Evolutionary conservation across 768 basidiomycete genomes (phyloP).

Genomic region (Rubroboletus satanas): DNA sequence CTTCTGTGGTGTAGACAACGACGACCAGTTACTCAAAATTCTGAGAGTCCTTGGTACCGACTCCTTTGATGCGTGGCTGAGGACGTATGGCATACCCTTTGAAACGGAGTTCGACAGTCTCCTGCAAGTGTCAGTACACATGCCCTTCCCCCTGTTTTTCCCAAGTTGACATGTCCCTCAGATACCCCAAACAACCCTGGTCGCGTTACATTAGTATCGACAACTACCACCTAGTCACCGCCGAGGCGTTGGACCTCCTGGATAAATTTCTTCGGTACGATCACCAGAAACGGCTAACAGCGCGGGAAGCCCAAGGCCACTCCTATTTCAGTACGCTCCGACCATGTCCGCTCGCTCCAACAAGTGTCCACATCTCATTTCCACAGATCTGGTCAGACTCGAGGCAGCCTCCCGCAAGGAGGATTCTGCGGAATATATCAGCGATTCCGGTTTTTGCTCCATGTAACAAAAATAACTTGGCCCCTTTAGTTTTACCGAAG

Average conservation of each 20-base stretch:
- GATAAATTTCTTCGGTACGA: constrained; percentile 67
- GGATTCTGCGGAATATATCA: constrained; percentile 40
- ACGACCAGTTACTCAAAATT: constrained; percentile 70
- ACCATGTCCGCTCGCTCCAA: constrained; percentile 20
- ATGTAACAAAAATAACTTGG: constrained; percentile 17
- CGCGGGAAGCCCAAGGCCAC: constrained; percentile 62
- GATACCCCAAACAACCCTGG: constrained; percentile 67
- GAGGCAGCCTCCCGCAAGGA: constrained; percentile 43
- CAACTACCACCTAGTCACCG: constrained; percentile 54
- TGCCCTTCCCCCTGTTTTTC: not conserved
- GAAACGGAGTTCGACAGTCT: constrained; percentile 58
- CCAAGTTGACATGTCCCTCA: constrained; percentile 15
- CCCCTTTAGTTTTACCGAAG: not conserved
- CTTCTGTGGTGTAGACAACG: constrained; percentile 71
- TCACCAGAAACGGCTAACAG: constrained; percentile 64
- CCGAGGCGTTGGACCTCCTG: constrained; percentile 62
- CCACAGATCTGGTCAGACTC: constrained; percentile 44
- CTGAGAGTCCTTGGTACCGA: constrained; percentile 67
- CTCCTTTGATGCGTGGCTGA: constrained; percentile 56
- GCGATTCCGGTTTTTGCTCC: constrained; percentile 49
- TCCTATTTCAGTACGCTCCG: constrained; percentile 55
- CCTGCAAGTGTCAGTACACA: constrained; percentile 41
- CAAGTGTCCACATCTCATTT: constrained; percentile 22
- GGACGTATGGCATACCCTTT: constrained; percentile 61
- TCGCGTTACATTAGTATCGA: constrained; percentile 54